phyloP scores from a whole-genome alignment of 345 rosid genomes.

The Dipteronia sinensis region DNA sequence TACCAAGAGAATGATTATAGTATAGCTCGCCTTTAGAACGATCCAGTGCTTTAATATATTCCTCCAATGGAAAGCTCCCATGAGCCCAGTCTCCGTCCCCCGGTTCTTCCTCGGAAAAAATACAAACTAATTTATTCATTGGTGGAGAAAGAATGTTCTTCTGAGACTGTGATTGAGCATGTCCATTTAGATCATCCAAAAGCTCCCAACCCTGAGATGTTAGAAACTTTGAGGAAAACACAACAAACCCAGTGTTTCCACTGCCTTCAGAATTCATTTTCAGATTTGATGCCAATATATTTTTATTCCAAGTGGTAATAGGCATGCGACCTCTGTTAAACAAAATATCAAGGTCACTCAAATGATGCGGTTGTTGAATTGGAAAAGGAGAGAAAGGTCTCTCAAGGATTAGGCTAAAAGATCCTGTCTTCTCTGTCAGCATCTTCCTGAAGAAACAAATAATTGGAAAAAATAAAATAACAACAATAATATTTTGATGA shows the following conservation, averaged over 20 bases:
- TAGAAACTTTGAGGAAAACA: slow-evolving; percentile 76
- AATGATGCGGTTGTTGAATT: slow-evolving; percentile 52
- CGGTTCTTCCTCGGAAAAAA: slow-evolving; percentile 69
- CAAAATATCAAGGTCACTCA: slow-evolving; percentile 58
- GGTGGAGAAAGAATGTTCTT: slow-evolving; percentile 48
- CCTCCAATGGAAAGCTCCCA: slow-evolving; percentile 88
- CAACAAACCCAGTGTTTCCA: slow-evolving; percentile 75
- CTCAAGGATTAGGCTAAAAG: slow-evolving; percentile 78
- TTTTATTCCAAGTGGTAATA: slow-evolving; percentile 71
- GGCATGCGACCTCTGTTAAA: slow-evolving; percentile 78
- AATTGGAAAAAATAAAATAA: slow-evolving; percentile 26
- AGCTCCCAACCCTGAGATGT: slow-evolving; percentile 62
- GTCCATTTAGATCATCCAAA: slow-evolving; percentile 43
- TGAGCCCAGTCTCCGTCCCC: slow-evolving; percentile 92
- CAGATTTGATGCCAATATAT: slow-evolving; percentile 55
- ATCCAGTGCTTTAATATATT: slow-evolving; percentile 79
- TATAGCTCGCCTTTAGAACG: slow-evolving; percentile 89
- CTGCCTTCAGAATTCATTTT: slow-evolving; percentile 43
- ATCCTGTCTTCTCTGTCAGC: slow-evolving; percentile 55
- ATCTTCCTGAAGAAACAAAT: slow-evolving; percentile 69
- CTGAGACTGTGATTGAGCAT: slow-evolving; percentile 30
- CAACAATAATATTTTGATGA: slow-evolving; percentile 30
- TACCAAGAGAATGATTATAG: slow-evolving; percentile 86
- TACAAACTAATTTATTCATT: slow-evolving; percentile 55
- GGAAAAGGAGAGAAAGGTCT: slow-evolving; percentile 87